Evolutionary conservation across 2,329 filamentous ascomycete species (phyloP), one percentile per base, ranked within the genome.

Genomic region (Cercospora citrullina): DNA sequence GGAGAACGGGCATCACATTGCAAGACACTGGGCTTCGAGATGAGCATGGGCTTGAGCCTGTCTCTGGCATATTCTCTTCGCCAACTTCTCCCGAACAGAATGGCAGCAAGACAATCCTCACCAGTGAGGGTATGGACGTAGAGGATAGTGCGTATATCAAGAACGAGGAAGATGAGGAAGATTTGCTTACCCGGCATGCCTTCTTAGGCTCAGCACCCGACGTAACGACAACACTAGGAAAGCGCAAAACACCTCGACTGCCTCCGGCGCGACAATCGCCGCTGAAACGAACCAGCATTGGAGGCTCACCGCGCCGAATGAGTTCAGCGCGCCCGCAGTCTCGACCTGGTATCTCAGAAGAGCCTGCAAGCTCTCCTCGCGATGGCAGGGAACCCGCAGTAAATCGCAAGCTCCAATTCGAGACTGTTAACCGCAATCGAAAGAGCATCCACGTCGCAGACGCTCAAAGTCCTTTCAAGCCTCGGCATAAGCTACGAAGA

Each of bases 51-150:
- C 89, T 99, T 83, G 93, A 97, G 78, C 90, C 92, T 39, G 86
- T 97, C 67, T 91, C 94, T 39, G 88, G 88, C 72, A 88, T 98
- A 72, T 97, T 97, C 80, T 97, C 94, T 8, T 97, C 94, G 21
- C 93, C 94, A 14, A 75, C 81, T 79, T 64, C 85, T 84, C n/a
- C 82, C n/a, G 69, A 72, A 57, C 65, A 72, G 9, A 63, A 72
- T 68, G 69, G 66, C 59, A 68, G 71, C 60, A 66, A 61, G 61
- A 72, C 68, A 33, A 39, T 39, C 14, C 70, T 74, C 55, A 71
- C 72, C 39, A 74, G 71, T 67, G 73, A 74, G 57, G 72, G 71
- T 26, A 76, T 90, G 88, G 87, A 89, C 26, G 81, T 89, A 63
- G 85, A 85, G 70, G 84, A 89, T 68, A 89, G 88, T 90, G 82